Conservation (phyloP, 306 rosid genomes). For the Inga laurina region DNA sequence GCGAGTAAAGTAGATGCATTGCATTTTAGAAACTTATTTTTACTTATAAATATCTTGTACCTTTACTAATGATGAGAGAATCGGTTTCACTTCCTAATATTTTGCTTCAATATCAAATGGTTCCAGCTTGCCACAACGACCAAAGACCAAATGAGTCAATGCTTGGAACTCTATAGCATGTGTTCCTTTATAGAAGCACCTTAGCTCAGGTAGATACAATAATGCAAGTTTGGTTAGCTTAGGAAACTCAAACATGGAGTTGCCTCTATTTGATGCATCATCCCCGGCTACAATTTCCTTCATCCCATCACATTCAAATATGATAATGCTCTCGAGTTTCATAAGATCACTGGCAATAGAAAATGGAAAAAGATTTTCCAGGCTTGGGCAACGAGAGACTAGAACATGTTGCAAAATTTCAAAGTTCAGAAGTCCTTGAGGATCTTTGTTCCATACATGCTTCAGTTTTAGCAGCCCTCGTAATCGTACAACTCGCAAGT, state of each 20-base stretch:
- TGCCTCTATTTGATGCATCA: no score
- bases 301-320: neutral
- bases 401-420: neutral
- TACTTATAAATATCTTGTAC: neutral
- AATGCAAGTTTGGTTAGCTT: neutral
- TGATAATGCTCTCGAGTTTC: neutral
- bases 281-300: neutral
- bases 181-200: neutral
- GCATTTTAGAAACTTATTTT: neutral
- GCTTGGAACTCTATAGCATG: constrained; percentile 10
- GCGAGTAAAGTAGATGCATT: no score
- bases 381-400: no score
- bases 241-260: neutral
- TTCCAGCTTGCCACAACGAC: neutral
- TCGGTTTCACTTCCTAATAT: neutral
- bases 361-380: no score
- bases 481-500: neutral
- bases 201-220: no score
- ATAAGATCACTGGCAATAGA: no score
- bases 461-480: constrained; percentile 13
- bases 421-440: constrained; percentile 8
- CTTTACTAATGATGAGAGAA: neutral
- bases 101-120: neutral
- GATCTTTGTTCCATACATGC: constrained; percentile 30
- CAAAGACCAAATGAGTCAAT: neutral